Percentiles rank a stretch among this genome's conserved stretches.
Evolutionary conservation across 495 filamentous ascomycete genomes (phyloP).

Genomic region (Trichocladium uniseriatum): DNA sequence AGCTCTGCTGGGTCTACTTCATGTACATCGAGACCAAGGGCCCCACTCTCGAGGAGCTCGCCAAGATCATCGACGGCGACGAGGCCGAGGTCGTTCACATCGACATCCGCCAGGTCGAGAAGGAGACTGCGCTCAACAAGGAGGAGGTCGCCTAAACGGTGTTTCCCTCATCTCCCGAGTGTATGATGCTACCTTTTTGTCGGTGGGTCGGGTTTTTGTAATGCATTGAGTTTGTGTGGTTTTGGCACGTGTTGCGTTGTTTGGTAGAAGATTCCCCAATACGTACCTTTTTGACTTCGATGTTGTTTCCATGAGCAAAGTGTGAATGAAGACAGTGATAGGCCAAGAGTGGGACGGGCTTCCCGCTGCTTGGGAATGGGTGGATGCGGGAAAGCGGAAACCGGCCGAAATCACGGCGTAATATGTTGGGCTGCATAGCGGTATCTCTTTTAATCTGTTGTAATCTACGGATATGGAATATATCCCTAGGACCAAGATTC

Average conservation of each 20-base stretch:
- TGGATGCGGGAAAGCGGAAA: not conserved
- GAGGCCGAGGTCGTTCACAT: constrained; percentile 39
- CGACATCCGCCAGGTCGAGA: constrained; percentile 34
- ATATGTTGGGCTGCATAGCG: not conserved
- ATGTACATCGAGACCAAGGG: constrained; percentile 59
- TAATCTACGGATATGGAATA: constrained; percentile 9
- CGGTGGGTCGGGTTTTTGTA: too few relatives aligned
- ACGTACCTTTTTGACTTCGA: too few relatives aligned
- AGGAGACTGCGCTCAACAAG: constrained; percentile 23
- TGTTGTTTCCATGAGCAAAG: too few relatives aligned
- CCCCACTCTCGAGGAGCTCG: constrained; percentile 56
- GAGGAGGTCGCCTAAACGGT: constrained; percentile 19
- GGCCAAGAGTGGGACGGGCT: too few relatives aligned
- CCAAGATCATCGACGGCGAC: constrained; percentile 51
- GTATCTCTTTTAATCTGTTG: constrained; percentile 1
- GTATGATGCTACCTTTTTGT: too few relatives aligned
- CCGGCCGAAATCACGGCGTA: too few relatives aligned
- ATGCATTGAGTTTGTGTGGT: too few relatives aligned
- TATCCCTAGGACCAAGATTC: not conserved
- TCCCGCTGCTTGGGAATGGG: not conserved
- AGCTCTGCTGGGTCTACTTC: constrained; percentile 52
- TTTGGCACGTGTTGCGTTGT: too few relatives aligned
- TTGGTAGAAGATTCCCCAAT: too few relatives aligned
- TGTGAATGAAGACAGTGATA: too few relatives aligned
- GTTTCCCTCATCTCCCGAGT: too few relatives aligned